These are phyloP conservation scores for Groenewaldozyma tartarivorans DNA, from an alignment of 805 yeast genomes.

Conservation along the genomic window DNA sequence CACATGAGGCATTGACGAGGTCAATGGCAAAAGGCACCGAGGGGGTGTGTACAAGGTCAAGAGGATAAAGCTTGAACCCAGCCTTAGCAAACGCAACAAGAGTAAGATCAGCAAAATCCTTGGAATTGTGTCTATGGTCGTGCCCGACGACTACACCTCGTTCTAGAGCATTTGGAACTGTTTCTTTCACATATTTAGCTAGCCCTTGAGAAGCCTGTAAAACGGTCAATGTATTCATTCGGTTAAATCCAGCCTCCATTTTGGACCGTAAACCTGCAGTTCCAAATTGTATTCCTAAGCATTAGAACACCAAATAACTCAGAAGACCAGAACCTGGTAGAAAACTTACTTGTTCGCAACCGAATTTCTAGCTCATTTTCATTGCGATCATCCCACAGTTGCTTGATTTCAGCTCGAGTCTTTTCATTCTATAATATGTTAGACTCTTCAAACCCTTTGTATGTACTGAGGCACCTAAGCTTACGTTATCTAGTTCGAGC, in stretches of 20 bases:
- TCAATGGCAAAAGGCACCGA: conserved; percentile 84
- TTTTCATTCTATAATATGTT: conserved; percentile 10
- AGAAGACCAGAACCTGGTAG: background rate
- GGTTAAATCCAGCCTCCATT: conserved; percentile 85
- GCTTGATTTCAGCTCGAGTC: conserved; percentile 47
- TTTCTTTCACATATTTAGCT: conserved; percentile 26
- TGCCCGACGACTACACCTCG: conserved; percentile 70
- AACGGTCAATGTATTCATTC: conserved; percentile 84
- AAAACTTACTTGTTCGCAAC: conserved; percentile 30
- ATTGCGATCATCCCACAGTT: conserved; percentile 32
- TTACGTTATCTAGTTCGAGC: conserved; percentile 15
- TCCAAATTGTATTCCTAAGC: conserved; percentile 62
- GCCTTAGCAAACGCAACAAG: conserved; percentile 59
- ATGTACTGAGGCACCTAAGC: background rate
- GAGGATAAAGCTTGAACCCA: conserved; percentile 58
- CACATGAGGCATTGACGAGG: conserved; percentile 52
- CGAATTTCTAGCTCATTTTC: conserved; percentile 41
- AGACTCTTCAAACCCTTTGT: background rate
- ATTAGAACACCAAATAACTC: background rate
- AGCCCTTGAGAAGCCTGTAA: conserved; percentile 64
- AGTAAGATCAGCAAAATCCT: conserved; percentile 67
- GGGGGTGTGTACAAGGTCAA: conserved; percentile 64
- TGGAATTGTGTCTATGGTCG: conserved; percentile 82
- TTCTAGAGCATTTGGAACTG: conserved; percentile 20
- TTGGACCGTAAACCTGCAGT: conserved; percentile 85